Base-by-base conservation (phyloP, 2,329 filamentous ascomycete species). In the Cladophialophora carrionii region DNA sequence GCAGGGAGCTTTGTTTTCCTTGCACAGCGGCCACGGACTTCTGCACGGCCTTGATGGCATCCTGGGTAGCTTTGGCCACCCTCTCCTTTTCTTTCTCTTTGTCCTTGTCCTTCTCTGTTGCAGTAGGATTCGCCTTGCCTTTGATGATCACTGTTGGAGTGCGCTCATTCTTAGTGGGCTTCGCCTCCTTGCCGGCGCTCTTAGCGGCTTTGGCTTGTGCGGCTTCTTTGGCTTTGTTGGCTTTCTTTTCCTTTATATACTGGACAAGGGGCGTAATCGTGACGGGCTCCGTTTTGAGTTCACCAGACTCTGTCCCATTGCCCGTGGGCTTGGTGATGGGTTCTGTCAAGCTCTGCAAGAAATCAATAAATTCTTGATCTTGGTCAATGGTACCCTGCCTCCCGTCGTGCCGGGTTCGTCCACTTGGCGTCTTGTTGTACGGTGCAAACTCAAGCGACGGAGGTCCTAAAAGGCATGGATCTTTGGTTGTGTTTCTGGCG, bases 361-460 rank as follows among this genome's bases (percentile, higher is more conserved):
- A 99, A 29, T 88, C 87, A 81, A 97, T 96, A 72, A 97, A 99
- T 72, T 98, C 95, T 0, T 91, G 88, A 73, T 99, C 95, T 75
- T 96, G 92, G 73, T 99, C 95, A 71, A 99, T 98, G 2, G 92
- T 96, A 60, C 94, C 95, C 76, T 96, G 91, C 14, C 93, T 88
- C 60, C 88, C 87, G 80, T 99, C 95, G 61, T 87, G 86, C 37
- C 92, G 88, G 57, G 86, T 86, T 75, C 91, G 91, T 41, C 83
- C 85, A 65, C 86, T 86, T 1, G 94, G 92, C 1, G 92, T 85
- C 73, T 93, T 93, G 70, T 91, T 91, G 79, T 93, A 96, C 0
- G 90, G 86, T 20, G 93, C 87, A 73, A 91, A 91, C 73, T 96
- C 93, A 56, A 97, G 81, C 4, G 85, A 84, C 0, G 95, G 93